Evolutionary conservation across 176 grass and related monocot species (phyloP).

Genomic region (Thalia dealbata): DNA sequence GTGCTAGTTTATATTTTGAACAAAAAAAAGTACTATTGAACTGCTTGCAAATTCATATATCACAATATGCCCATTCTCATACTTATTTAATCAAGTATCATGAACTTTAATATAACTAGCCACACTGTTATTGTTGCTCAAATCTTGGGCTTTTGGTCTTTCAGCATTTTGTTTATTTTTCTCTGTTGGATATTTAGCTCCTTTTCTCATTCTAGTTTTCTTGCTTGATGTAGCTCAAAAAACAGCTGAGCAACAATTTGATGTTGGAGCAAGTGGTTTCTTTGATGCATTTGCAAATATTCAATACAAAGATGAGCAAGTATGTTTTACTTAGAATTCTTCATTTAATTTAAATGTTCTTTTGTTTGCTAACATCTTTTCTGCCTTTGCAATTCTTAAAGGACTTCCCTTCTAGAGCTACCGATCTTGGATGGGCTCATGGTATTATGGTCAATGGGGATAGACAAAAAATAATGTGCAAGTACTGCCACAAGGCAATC

Average conservation of each 20-base stretch:
- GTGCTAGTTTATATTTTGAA: no score
- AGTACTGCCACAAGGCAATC: constrained; percentile 24
- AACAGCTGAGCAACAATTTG: constrained; percentile 16
- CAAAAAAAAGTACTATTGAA: no score
- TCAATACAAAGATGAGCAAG: constrained; percentile 19
- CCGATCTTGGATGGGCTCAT: constrained; percentile 25
- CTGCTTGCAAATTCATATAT: no score
- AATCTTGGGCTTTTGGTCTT: background rate
- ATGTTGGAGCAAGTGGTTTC: constrained; percentile 12
- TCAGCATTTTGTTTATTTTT: background rate
- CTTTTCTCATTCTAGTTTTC: background rate
- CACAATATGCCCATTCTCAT: no score
- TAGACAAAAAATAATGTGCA: constrained; percentile 24
- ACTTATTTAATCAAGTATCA: no score
- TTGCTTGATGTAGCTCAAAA: constrained; percentile 9
- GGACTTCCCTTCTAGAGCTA: constrained; percentile 16
- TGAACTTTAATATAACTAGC: no score
- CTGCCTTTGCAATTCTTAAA: background rate
- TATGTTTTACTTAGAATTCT: background rate
- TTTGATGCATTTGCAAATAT: constrained; percentile 18
- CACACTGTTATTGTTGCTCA: no score
- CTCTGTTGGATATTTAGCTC: background rate
- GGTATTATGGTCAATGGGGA: constrained; percentile 22
- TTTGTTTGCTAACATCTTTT: background rate
- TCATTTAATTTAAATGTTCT: background rate